Conservation (phyloP, 1,284 basidiomycete species). For the Rhodotorula glutinis region DNA sequence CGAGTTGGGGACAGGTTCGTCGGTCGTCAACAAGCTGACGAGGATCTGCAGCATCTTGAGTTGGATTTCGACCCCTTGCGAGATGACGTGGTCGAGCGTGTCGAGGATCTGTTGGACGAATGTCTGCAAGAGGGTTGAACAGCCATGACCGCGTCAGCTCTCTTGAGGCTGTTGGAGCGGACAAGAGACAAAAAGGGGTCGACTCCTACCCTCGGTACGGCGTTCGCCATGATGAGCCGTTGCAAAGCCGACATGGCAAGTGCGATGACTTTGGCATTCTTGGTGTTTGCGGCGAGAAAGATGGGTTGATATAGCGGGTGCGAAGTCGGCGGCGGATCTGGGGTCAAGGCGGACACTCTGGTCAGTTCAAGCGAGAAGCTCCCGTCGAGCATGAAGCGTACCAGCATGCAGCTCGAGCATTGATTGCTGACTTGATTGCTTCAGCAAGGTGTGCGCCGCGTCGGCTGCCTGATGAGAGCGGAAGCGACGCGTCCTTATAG, state of each 20-base stretch:
- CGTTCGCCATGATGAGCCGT: slow-evolving; percentile 74
- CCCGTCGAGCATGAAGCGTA: not conserved
- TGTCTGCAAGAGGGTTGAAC: slow-evolving; percentile 52
- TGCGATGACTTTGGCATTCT: slow-evolving; percentile 87
- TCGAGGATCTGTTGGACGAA: slow-evolving; percentile 72
- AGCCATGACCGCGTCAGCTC: not conserved
- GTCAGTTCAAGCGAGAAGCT: no score
- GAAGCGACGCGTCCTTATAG: no score
- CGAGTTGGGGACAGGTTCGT: not conserved
- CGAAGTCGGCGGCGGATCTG: slow-evolving; percentile 8
- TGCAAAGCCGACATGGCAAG: slow-evolving; percentile 89
- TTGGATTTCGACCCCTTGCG: slow-evolving; percentile 91
- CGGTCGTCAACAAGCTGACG: slow-evolving; percentile 70
- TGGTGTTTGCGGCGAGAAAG: slow-evolving; percentile 89
- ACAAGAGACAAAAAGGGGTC: no score
- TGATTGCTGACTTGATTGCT: slow-evolving; percentile 37
- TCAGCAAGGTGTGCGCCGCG: slow-evolving; percentile 43
- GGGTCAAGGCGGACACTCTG: no score
- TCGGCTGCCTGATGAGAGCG: slow-evolving; percentile 42
- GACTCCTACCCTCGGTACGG: slow-evolving; percentile 60
- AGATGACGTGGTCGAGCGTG: slow-evolving; percentile 80
- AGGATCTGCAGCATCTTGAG: slow-evolving; percentile 86
- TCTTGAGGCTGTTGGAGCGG: not conserved
- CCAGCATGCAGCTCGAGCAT: slow-evolving; percentile 37
- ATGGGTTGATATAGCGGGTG: slow-evolving; percentile 73